Conservation (phyloP, 2,329 filamentous ascomycete genomes). For the Neopestalotiopsis clavispora region DNA sequence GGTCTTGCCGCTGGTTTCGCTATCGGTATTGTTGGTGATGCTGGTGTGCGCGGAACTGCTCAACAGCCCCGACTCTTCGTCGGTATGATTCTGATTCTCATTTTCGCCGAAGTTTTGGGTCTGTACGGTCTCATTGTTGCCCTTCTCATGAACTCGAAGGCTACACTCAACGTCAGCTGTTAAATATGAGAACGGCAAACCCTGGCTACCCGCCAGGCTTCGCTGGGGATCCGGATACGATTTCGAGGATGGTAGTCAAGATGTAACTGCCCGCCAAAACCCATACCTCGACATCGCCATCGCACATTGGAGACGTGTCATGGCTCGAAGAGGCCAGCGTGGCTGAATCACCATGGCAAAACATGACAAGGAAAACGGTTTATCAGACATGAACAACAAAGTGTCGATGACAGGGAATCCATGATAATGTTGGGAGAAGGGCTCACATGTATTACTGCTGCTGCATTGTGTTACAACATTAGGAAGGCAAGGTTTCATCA, state of each 20-base stretch:
- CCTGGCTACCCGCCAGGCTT: background rate
- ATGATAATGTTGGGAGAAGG: slow-evolving; percentile 32
- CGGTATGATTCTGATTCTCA: slow-evolving; percentile 98
- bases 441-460: slow-evolving; percentile 38
- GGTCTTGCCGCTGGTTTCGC: slow-evolving; percentile 86
- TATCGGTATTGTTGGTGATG: slow-evolving; percentile 80
- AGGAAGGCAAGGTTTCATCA: slow-evolving; percentile 30
- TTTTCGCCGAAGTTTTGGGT: slow-evolving; percentile 99
- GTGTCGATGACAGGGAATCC: slow-evolving; percentile 18
- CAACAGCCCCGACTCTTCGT: slow-evolving; percentile 89
- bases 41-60: slow-evolving; percentile 84
- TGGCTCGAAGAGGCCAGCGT: background rate
- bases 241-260: slow-evolving; percentile 14
- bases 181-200: slow-evolving; percentile 40
- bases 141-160: slow-evolving; percentile 99
- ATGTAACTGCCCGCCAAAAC: slow-evolving; percentile 8
- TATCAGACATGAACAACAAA: background rate
- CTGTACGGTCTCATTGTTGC: slow-evolving; percentile 99
- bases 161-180: slow-evolving; percentile 66
- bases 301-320: background rate
- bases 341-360: background rate
- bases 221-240: background rate
- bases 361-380: background rate
- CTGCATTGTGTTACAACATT: slow-evolving; percentile 34
- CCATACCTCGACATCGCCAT: slow-evolving; percentile 11